Percentiles rank a stretch among this genome's conserved stretches.
Conservation (phyloP, 306 rosid species). For the Prunus salicina region DNA sequence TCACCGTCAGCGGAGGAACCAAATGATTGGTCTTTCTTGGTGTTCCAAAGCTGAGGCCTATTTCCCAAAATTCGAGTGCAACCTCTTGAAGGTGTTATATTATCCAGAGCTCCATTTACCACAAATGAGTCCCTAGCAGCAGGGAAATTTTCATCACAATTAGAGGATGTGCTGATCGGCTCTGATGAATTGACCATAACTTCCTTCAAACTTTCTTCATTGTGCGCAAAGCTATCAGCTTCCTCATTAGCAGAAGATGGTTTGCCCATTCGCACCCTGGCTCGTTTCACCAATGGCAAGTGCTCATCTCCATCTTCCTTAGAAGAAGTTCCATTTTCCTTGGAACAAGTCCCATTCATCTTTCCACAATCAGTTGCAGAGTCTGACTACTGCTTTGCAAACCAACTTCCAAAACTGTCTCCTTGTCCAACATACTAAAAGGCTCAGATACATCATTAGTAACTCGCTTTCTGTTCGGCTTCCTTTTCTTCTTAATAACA, state of each 20-base stretch:
- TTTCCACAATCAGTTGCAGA: slow-evolving; percentile 46
- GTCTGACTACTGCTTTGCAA: slow-evolving; percentile 42
- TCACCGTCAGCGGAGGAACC: slow-evolving; percentile 67
- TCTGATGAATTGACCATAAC: slow-evolving; percentile 25
- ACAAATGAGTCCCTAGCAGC: slow-evolving; percentile 37
- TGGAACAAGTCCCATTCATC: slow-evolving; percentile 43
- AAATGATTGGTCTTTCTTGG: slow-evolving; percentile 63
- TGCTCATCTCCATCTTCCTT: slow-evolving; percentile 94
- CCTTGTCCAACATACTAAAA: slow-evolving; percentile 42
- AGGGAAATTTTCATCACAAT: slow-evolving; percentile 40
- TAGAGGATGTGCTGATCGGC: slow-evolving; percentile 36
- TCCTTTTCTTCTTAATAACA: slow-evolving; percentile 77
- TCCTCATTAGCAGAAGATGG: slow-evolving; percentile 55
- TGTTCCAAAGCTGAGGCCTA: slow-evolving; percentile 45
- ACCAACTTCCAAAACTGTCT: slow-evolving; percentile 31
- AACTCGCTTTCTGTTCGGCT: slow-evolving; percentile 70
- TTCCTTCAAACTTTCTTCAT: slow-evolving; percentile 52
- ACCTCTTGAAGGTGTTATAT: slow-evolving; percentile 42
- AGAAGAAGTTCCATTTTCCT: slow-evolving; percentile 50
- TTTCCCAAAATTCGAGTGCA: slow-evolving; percentile 36
- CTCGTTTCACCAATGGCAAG: slow-evolving; percentile 88
- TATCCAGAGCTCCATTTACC: slow-evolving; percentile 40
- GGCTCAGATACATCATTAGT: slow-evolving; percentile 46
- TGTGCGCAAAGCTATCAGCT: slow-evolving; percentile 31
- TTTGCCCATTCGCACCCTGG: slow-evolving; percentile 90